These are phyloP conservation scores for Ehretia macrophylla DNA, from an alignment of 257 asterid genomes.

Conservation along the genomic window DNA sequence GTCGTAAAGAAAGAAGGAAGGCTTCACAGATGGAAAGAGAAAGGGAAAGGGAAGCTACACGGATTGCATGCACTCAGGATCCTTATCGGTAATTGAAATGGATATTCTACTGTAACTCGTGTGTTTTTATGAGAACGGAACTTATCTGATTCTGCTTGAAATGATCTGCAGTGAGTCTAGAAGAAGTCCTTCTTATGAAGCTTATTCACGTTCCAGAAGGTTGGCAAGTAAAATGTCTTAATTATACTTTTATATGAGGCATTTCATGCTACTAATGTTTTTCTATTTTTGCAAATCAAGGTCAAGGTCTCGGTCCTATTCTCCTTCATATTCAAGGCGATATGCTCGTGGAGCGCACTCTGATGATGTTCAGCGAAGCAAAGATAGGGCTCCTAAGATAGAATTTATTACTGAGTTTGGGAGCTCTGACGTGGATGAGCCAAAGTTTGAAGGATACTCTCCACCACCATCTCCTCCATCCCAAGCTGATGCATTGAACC, in stretches of 20 bases:
- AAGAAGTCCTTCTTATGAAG: slow-evolving; percentile 97
- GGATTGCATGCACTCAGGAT: slow-evolving; percentile 70
- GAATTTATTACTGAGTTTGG: slow-evolving; percentile 99
- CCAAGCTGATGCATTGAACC: slow-evolving; percentile 64
- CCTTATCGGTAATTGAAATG: slow-evolving; percentile 66
- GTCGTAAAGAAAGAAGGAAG: slow-evolving; percentile 96
- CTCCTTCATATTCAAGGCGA: slow-evolving; percentile 78
- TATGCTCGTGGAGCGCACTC: slow-evolving; percentile 47
- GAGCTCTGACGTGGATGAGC: slow-evolving; percentile 61
- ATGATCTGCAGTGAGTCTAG: slow-evolving; percentile 72
- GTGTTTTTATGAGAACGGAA: neutral
- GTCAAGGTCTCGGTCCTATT: slow-evolving; percentile 81
- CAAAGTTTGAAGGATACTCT: slow-evolving; percentile 81
- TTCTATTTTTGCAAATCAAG: slow-evolving; percentile 23
- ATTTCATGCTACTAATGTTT: slow-evolving; percentile 13
- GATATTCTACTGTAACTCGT: neutral
- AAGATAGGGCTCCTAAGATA: slow-evolving; percentile 75
- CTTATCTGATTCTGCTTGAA: neutral
- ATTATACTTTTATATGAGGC: neutral
- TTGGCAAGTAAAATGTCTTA: slow-evolving; percentile 10
- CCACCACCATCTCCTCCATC: slow-evolving; percentile 76
- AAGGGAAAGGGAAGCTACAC: slow-evolving; percentile 84
- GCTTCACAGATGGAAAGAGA: slow-evolving; percentile 49
- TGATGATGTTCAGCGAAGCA: slow-evolving; percentile 55
- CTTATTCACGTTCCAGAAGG: slow-evolving; percentile 90